These are phyloP conservation scores for Calonectria ilicicola DNA, from an alignment of 2,329 filamentous ascomycete species.

Conservation along the genomic window DNA sequence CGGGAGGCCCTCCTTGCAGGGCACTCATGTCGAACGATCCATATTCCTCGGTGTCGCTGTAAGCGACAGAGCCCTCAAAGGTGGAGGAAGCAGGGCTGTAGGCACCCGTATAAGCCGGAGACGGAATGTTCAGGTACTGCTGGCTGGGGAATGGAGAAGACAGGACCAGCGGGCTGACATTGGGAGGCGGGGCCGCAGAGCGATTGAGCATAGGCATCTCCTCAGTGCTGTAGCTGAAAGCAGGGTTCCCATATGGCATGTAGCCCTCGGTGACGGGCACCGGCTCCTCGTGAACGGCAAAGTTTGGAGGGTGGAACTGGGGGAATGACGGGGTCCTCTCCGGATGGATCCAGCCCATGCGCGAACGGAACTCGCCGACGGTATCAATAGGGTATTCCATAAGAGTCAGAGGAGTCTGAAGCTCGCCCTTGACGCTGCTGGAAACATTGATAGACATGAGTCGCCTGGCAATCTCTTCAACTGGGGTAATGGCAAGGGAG, in stretches of 20 bases:
- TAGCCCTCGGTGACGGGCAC: conserved; percentile 59
- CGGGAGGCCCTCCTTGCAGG: conserved; percentile 58
- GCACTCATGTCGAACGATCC: conserved; percentile 60
- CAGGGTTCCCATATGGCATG: conserved; percentile 66
- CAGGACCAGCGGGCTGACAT: conserved; percentile 66
- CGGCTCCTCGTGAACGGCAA: conserved; percentile 60
- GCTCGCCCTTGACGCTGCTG: conserved; percentile 66
- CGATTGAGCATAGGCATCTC: conserved; percentile 68
- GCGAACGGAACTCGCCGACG: conserved; percentile 74
- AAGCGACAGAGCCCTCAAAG: conserved; percentile 71
- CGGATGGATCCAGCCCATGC: conserved; percentile 76
- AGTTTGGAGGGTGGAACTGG: conserved; percentile 68
- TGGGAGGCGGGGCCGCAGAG: conserved; percentile 55
- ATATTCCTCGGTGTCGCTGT: conserved; percentile 72
- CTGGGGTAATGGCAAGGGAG: conserved; percentile 80
- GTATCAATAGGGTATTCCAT: conserved; percentile 81
- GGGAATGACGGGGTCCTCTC: conserved; percentile 71
- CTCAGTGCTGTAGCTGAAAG: conserved; percentile 74
- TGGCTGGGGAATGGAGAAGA: conserved; percentile 66
- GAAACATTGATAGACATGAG: conserved; percentile 77
- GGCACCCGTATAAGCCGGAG: conserved; percentile 67
- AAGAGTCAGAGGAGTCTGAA: conserved; percentile 72
- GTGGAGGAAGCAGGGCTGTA: conserved; percentile 74
- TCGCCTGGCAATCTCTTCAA: conserved; percentile 87
- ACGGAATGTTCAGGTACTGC: conserved; percentile 74